phyloP scores from a whole-genome alignment of 1,284 basidiomycete genomes.

The Cutaneotrichosporon dermatis region DNA sequence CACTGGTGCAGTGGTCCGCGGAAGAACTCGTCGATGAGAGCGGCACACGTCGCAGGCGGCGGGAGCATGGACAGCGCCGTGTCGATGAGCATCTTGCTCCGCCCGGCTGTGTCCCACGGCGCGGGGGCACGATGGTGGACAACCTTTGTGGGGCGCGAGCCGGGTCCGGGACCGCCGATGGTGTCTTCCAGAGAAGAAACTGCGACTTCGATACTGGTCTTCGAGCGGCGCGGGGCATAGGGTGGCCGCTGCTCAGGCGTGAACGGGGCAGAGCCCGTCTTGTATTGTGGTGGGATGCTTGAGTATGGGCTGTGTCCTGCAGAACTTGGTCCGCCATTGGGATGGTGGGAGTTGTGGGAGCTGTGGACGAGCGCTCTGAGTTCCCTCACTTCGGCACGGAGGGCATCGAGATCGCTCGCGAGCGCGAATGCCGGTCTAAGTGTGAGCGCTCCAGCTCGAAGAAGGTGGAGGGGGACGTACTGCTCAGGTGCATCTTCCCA shows the following conservation, averaged over 20 bases:
- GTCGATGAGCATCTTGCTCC: neutral
- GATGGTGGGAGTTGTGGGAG: neutral
- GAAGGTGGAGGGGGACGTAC: neutral
- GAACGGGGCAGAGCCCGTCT: neutral
- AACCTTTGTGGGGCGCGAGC: neutral
- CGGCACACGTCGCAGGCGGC: neutral
- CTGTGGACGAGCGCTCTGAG: neutral
- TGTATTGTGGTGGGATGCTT: too few relatives aligned
- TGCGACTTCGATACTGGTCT: neutral
- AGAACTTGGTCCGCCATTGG: neutral
- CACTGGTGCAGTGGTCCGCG: neutral
- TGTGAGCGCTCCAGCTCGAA: neutral
- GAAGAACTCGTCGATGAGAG: slow-evolving; percentile 1
- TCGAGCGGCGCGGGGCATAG: neutral
- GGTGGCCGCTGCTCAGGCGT: neutral
- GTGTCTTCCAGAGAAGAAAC: neutral
- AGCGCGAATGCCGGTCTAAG: slow-evolving; percentile 1
- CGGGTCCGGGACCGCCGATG: neutral
- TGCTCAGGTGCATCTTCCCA: slow-evolving; percentile 14
- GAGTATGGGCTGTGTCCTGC: neutral
- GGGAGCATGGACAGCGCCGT: neutral
- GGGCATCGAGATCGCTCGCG: slow-evolving; percentile 1
- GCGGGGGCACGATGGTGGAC: neutral
- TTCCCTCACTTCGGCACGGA: slow-evolving; percentile 2
- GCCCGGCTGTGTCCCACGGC: neutral